These are phyloP conservation scores for Plasmodium relictum DNA, from an alignment of 169 alveolate species.

Conservation along the genomic window DNA sequence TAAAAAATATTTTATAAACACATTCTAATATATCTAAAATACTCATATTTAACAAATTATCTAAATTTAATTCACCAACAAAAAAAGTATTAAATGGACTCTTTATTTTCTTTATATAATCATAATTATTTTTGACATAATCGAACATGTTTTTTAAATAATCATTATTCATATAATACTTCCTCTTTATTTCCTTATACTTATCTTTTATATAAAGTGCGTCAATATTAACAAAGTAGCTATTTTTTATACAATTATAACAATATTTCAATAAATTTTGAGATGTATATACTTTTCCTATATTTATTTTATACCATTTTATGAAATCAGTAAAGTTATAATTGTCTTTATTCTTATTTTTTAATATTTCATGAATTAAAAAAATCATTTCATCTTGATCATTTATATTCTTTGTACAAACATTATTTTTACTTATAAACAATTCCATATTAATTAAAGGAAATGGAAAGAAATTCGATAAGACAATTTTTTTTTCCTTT, in stretches of 20 bases:
- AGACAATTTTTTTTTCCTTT: background rate
- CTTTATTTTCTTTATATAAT: conserved; percentile 48
- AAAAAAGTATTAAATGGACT: conserved; percentile 70
- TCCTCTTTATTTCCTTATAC: conserved; percentile 54
- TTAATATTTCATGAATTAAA: conserved; percentile 37
- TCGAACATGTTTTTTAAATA: conserved; percentile 53
- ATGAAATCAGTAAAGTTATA: conserved; percentile 30
- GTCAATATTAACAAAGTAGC: conserved; percentile 69
- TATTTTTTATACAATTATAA: conserved; percentile 60
- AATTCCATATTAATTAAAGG: conserved; percentile 71
- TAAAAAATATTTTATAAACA: conserved; percentile 57
- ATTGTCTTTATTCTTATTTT: conserved; percentile 18
- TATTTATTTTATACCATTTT: conserved; percentile 52
- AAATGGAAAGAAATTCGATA: conserved; percentile 64
- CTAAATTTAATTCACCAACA: conserved; percentile 64
- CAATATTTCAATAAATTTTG: conserved; percentile 42
- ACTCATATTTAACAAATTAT: conserved; percentile 50
- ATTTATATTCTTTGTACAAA: conserved; percentile 31
- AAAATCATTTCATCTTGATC: conserved; percentile 72
- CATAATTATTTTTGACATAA: conserved; percentile 50
- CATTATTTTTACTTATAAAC: conserved; percentile 63
- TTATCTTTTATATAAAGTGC: conserved; percentile 38
- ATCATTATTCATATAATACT: conserved; percentile 34
- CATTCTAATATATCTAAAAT: conserved; percentile 53
- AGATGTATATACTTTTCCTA: conserved; percentile 60